Conservation (phyloP, 2,329 filamentous ascomycete genomes). For the Knoxdaviesia capensis region DNA sequence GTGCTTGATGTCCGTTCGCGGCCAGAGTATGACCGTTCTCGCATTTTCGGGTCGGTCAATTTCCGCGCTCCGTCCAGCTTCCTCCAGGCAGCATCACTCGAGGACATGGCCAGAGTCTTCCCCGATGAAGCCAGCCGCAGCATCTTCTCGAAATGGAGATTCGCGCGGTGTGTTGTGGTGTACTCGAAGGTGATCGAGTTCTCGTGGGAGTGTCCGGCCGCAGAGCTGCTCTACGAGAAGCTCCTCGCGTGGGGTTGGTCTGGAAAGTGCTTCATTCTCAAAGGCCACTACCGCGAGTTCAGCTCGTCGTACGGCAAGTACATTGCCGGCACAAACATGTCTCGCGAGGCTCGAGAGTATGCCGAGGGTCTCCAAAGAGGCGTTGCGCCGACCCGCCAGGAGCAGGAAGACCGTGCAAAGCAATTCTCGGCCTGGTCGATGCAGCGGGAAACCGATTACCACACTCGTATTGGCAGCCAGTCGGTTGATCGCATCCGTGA, state of each 20-base stretch:
- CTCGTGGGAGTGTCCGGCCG: slow-evolving; percentile 28
- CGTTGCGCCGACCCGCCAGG: slow-evolving; percentile 7
- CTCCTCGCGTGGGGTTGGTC: slow-evolving; percentile 25
- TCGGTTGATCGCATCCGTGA: slow-evolving; percentile 9
- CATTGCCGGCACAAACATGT: slow-evolving; percentile 22
- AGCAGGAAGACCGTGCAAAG: slow-evolving; percentile 9
- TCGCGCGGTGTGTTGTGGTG: slow-evolving; percentile 27
- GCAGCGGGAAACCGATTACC: slow-evolving; percentile 21
- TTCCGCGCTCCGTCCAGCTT: slow-evolving; percentile 28
- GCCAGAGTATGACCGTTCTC: slow-evolving; percentile 25
- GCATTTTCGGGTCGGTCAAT: slow-evolving; percentile 31
- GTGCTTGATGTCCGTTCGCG: slow-evolving; percentile 28
- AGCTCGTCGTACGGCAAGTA: slow-evolving; percentile 30
- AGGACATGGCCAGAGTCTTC: slow-evolving; percentile 29
- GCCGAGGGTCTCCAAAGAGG: slow-evolving; percentile 13
- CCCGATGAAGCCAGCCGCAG: slow-evolving; percentile 25
- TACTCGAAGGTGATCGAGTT: slow-evolving; percentile 30
- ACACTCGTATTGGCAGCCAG: slow-evolving; percentile 7
- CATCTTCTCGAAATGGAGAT: slow-evolving; percentile 24
- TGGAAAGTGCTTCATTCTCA: slow-evolving; percentile 31
- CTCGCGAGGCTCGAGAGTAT: slow-evolving; percentile 18
- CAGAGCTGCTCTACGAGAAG: slow-evolving; percentile 22
- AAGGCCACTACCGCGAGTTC: slow-evolving; percentile 35
- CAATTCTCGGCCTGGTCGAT: slow-evolving; percentile 24
- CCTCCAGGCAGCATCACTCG: slow-evolving; percentile 23